Evolutionary conservation across 139 green algal genomes (phyloP), one percentile per base, ranked within the genome.

Genomic region (Picochlorum sp.): DNA sequence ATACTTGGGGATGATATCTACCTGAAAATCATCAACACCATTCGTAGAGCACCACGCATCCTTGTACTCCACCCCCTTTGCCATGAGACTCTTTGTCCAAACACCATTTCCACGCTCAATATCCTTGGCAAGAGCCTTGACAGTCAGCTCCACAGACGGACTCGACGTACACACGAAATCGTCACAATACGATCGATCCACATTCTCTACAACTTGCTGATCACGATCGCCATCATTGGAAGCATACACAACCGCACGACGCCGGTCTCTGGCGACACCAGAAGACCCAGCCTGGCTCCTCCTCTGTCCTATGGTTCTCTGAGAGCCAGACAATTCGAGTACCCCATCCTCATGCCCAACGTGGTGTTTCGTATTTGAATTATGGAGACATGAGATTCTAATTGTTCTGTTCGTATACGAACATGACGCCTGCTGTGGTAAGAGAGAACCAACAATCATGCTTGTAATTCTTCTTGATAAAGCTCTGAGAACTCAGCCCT

Each of bases 81-180:
- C 38, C 23, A 78, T 79, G 6, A 87, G 50, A 23, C 24, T 55
- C 11, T 45, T 45, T 5, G 76, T 81, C 68, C 73, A 78, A 5
- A 58, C 63, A 16, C 71, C 65, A 44, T 70, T 70, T 3, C 58
- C 65, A 6, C 77, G 65, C 45, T 71, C 28, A 16, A 83, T 51
- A 63, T 86, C 81, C 4, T 60, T 57, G 1, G 84, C 78, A 21
- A 89, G 55, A 20, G 63, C 47, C 18, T 79, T 63, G 13, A 91
- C 70, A 6, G 73, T 86, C 55, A 77, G 59, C 71, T 91, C 85
- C 54, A 91, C 83, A 3, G 77, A 67, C 1, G 85, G 85, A 6
- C 62, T 78, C 23, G 45, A 72, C 10, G 75, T 91, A 73, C 85
- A 91, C 16, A 80, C 78, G 31, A 91, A 91, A 11, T 91, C 83